Conservation (phyloP, 495 filamentous ascomycete genomes). For the Penicillium cosmopolitanum region DNA sequence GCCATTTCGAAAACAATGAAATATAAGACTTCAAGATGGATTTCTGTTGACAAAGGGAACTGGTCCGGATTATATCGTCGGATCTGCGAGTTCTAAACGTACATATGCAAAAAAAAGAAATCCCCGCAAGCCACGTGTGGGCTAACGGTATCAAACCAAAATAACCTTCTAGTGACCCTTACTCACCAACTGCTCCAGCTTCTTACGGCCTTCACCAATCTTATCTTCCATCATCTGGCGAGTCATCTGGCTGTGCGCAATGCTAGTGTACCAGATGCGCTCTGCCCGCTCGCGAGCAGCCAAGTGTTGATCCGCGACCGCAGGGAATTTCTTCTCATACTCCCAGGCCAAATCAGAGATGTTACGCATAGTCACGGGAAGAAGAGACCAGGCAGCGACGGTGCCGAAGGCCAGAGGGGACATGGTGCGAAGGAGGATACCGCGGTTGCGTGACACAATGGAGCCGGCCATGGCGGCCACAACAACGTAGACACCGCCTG, state of each 20-base stretch:
- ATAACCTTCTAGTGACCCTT: constrained; percentile 65
- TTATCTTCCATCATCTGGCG: constrained; percentile 76
- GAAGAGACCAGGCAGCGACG: constrained; percentile 70
- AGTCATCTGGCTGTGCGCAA: constrained; percentile 70
- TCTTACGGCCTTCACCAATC: constrained; percentile 70
- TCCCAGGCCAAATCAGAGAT: constrained; percentile 81
- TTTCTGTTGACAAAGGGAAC: constrained; percentile 28
- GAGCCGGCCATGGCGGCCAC: constrained; percentile 90
- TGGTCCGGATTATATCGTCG: constrained; percentile 35
- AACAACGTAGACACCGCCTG: constrained; percentile 84
- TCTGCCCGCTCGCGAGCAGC: constrained; percentile 64
- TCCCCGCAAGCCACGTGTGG: constrained; percentile 14
- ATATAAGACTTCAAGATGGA: not conserved
- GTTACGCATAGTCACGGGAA: constrained; percentile 83
- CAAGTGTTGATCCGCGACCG: constrained; percentile 76
- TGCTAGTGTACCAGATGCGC: constrained; percentile 68
- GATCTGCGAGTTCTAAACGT: constrained; percentile 39
- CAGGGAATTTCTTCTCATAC: constrained; percentile 85
- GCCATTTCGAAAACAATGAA: constrained; percentile 1
- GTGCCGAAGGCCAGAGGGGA: constrained; percentile 74
- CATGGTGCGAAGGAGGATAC: constrained; percentile 72
- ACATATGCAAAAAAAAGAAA: constrained; percentile 37
- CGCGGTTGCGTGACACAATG: constrained; percentile 84
- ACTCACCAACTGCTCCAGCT: constrained; percentile 83
- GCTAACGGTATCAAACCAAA: constrained; percentile 20